phyloP scores from a whole-genome alignment of 2,329 filamentous ascomycete genomes.

The Cercospora zeina region DNA sequence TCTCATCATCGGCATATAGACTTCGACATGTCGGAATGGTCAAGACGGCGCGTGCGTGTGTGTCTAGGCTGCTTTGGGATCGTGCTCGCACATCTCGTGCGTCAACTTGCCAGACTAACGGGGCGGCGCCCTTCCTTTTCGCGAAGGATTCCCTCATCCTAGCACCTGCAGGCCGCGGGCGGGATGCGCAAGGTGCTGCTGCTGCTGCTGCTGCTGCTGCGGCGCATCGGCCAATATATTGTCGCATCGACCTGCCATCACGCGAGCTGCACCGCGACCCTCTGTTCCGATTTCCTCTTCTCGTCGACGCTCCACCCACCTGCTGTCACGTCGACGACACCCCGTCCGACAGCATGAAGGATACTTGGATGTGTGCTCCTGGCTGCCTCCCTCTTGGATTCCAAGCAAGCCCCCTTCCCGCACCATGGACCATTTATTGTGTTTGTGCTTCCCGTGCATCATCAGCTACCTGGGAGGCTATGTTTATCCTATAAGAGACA shows the following conservation, averaged over 20 bases:
- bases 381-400: too few relatives aligned
- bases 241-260: constrained; percentile 20
- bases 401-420: too few relatives aligned
- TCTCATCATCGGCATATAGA: background rate
- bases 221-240: constrained; percentile 17
- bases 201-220: too few relatives aligned
- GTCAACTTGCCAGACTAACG: background rate
- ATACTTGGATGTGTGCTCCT: background rate
- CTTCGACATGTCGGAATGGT: background rate
- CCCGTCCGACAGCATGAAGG: background rate
- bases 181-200: constrained; percentile 6
- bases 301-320: background rate
- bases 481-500: constrained; percentile 24
- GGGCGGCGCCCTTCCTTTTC: background rate
- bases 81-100: constrained; percentile 8
- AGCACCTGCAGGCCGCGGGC: constrained; percentile 14
- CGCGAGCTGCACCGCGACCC: constrained; percentile 17
- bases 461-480: constrained; percentile 30
- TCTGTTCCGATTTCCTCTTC: background rate
- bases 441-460: constrained; percentile 33
- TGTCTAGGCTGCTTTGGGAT: background rate
- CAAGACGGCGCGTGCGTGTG: constrained; percentile 2
- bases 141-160: constrained; percentile 9
- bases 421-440: constrained; percentile 24
- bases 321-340: background rate